Conservation (phyloP, 2,329 filamentous ascomycete species). For the Alternaria sp. region DNA sequence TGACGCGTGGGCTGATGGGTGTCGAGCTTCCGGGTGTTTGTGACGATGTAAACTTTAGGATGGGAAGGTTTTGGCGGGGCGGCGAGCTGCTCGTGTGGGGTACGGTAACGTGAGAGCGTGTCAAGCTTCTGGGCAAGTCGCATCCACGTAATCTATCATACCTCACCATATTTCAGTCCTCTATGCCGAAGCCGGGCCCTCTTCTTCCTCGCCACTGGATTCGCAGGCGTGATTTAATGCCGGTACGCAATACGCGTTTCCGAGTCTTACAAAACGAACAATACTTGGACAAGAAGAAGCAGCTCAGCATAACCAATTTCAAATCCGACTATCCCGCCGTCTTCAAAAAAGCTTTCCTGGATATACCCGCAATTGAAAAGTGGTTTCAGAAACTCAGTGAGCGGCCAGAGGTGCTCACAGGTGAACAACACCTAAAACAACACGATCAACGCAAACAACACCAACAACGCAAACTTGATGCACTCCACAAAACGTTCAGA, state of each 20-base stretch:
- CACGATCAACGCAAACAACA: neutral
- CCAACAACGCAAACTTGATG: neutral
- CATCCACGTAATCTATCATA: neutral
- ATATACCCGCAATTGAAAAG: slow-evolving; percentile 40
- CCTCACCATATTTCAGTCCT: neutral
- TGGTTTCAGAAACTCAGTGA: slow-evolving; percentile 34
- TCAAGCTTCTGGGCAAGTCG: slow-evolving; percentile 9
- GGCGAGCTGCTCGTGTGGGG: slow-evolving; percentile 16
- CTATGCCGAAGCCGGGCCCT: slow-evolving; percentile 2
- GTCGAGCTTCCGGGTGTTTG: slow-evolving; percentile 11
- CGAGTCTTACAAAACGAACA: slow-evolving; percentile 12
- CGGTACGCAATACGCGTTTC: neutral
- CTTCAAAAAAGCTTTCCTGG: slow-evolving; percentile 31
- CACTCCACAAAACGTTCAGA: neutral
- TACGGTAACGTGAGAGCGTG: slow-evolving; percentile 35
- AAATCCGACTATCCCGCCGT: slow-evolving; percentile 29
- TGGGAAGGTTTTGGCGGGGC: slow-evolving; percentile 34
- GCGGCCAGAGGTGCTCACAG: neutral
- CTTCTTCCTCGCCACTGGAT: neutral
- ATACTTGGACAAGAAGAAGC: slow-evolving; percentile 7
- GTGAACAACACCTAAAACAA: neutral
- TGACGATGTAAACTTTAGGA: slow-evolving; percentile 19
- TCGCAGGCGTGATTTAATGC: neutral
- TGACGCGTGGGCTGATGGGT: slow-evolving; percentile 4
- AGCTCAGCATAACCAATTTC: slow-evolving; percentile 24